Percentiles rank a stretch among this genome's conserved stretches.
Evolutionary conservation across 2,329 filamentous ascomycete species (phyloP).

Genomic region (Teratosphaeriaceae sp.): DNA sequence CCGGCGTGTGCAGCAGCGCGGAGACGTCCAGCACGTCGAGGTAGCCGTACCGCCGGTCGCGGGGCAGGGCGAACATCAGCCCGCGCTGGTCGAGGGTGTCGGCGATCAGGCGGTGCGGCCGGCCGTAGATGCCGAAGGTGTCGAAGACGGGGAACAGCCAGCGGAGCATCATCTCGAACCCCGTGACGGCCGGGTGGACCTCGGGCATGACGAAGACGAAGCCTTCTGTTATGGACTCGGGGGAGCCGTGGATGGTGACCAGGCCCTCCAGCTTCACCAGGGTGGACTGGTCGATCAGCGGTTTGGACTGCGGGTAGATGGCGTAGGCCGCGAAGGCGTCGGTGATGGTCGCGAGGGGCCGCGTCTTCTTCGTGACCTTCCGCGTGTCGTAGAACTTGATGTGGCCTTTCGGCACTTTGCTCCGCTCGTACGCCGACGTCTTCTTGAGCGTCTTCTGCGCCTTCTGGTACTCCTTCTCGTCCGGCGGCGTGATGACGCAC

Average conservation of each 20-base stretch:
- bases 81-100: slow-evolving; percentile 82
- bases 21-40: slow-evolving; percentile 83
- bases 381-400: slow-evolving; percentile 92
- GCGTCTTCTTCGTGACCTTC: slow-evolving; percentile 86
- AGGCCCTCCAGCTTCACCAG: slow-evolving; percentile 88
- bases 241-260: slow-evolving; percentile 77
- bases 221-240: slow-evolving; percentile 74
- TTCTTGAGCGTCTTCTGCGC: slow-evolving; percentile 77
- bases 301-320: slow-evolving; percentile 91
- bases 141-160: slow-evolving; percentile 94
- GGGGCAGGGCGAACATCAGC: slow-evolving; percentile 97
- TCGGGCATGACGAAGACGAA: slow-evolving; percentile 99
- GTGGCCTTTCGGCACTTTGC: slow-evolving; percentile 68
- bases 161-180: slow-evolving; percentile 90
- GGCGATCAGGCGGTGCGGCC: slow-evolving; percentile 77
- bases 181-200: slow-evolving; percentile 79
- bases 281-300: slow-evolving; percentile 88
- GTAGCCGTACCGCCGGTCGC: slow-evolving; percentile 80
- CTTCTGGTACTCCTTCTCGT: slow-evolving; percentile 86
- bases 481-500: slow-evolving; percentile 88
- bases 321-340: slow-evolving; percentile 90
- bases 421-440: slow-evolving; percentile 74
- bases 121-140: slow-evolving; percentile 83
- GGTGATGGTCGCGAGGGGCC: slow-evolving; percentile 83
- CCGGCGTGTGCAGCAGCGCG: slow-evolving; percentile 68